Evolutionary conservation across 257 asterid genomes (phyloP).

Genomic region (Solanum etuberosum): DNA sequence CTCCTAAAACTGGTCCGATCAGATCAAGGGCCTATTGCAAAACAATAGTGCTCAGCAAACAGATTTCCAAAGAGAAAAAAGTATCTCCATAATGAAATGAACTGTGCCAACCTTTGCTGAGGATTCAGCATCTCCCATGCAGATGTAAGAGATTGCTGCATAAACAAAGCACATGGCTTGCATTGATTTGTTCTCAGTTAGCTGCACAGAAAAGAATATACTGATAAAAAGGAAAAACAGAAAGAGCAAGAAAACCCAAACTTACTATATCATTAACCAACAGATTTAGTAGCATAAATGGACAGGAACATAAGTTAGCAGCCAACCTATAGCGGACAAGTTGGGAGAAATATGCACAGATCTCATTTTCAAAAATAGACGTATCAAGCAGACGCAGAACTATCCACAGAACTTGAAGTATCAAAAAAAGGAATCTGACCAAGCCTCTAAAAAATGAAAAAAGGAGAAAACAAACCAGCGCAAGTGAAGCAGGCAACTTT

Average conservation of each 20-base stretch:
- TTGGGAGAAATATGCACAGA: background rate
- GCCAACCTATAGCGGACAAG: background rate
- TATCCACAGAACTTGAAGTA: background rate
- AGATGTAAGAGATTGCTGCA: conserved; percentile 82
- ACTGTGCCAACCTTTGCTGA: conserved; percentile 54
- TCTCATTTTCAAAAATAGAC: background rate
- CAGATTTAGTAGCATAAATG: background rate
- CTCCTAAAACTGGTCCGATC: conserved; percentile 72
- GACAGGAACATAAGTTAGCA: background rate
- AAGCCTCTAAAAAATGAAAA: background rate
- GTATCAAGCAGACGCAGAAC: background rate
- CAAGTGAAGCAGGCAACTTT: background rate
- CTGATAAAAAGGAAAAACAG: background rate
- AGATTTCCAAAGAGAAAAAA: background rate
- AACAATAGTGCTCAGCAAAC: background rate
- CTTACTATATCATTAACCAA: background rate
- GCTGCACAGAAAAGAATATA: conserved; percentile 17
- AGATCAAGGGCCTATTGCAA: conserved; percentile 69
- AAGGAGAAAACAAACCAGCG: background rate
- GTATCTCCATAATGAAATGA: background rate
- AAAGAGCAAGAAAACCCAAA: background rate
- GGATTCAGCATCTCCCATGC: conserved; percentile 95
- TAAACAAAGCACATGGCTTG: conserved; percentile 83
- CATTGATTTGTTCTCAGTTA: conserved; percentile 75
- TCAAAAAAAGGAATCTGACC: background rate